Evolutionary conservation across 1,284 basidiomycete genomes (phyloP), one percentile per base, ranked within the genome.

Genomic region (Uromyces viciae-fabae): DNA sequence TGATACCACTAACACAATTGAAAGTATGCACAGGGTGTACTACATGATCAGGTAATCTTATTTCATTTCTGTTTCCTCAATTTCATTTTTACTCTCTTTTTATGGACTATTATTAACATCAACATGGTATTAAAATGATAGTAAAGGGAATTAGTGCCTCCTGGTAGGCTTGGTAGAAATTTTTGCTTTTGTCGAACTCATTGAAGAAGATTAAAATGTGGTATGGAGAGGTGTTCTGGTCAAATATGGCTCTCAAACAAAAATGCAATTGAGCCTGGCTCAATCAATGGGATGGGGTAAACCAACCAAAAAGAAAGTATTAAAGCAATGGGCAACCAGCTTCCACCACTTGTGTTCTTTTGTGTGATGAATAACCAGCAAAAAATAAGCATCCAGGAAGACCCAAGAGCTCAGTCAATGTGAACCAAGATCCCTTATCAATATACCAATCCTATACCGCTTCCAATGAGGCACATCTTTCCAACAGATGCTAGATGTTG

Each of bases 31-130:
- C 54, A 5, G 54, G 54, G 54, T 56, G 5, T 56, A 56, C 64
- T 68, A 68, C 25, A 68, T 68, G 64, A 33, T 68, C 19, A 40
- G 64, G 64, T 43, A 40, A 68, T 28, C n/a, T 38, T n/a, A 40
- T 17, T 43, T 64, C 3, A 49, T 49, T 22, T n/a, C n/a, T n/a
- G n/a, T n/a, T n/a, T n/a, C n/a, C n/a, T n/a, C n/a, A n/a, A n/a
- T n/a, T n/a, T n/a, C n/a, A n/a, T n/a, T n/a, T n/a, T n/a, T n/a
- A n/a, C n/a, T n/a, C n/a, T n/a, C n/a, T n/a, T n/a, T n/a, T n/a
- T n/a, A n/a, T n/a, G n/a, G n/a, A n/a, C n/a, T n/a, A n/a, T n/a
- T n/a, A n/a, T n/a, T n/a, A n/a, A n/a, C n/a, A n/a, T n/a, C n/a
- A n/a, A n/a, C n/a, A n/a, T n/a, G n/a, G n/a, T 56, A 49, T 49